These are phyloP conservation scores for Zostera marina DNA, from an alignment of 116 monocot species.

Conservation along the genomic window DNA sequence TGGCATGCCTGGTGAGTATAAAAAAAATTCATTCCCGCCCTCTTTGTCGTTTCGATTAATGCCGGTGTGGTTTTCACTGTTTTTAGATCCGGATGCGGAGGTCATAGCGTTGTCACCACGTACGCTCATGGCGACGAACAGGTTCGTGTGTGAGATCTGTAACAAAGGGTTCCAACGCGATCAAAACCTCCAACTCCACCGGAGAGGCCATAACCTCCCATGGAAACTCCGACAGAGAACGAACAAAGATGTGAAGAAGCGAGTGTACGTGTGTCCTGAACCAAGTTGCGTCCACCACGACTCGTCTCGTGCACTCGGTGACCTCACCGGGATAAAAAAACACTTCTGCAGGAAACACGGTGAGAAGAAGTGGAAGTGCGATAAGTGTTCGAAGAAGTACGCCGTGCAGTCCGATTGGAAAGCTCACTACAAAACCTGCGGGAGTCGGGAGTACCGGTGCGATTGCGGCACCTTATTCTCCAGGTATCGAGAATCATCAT, in stretches of 20 bases:
- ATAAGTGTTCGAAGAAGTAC: slow-evolving; percentile 91
- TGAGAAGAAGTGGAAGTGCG: slow-evolving; percentile 97
- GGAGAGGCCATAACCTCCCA: slow-evolving; percentile 71
- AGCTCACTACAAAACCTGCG: slow-evolving; percentile 77
- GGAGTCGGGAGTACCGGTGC: slow-evolving; percentile 81
- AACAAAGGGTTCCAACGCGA: slow-evolving; percentile 84
- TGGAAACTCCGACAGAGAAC: slow-evolving; percentile 79
- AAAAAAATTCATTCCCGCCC: neutral
- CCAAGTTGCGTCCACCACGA: slow-evolving; percentile 73
- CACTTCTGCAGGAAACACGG: slow-evolving; percentile 88
- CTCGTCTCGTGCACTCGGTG: slow-evolving; percentile 66
- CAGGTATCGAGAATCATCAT: slow-evolving; percentile 14
- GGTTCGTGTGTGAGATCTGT: slow-evolving; percentile 91
- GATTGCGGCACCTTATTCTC: slow-evolving; percentile 93
- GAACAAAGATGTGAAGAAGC: slow-evolving; percentile 52
- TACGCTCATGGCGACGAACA: slow-evolving; percentile 69
- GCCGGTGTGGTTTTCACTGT: neutral
- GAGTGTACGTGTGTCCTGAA: slow-evolving; percentile 71
- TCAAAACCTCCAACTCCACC: slow-evolving; percentile 78
- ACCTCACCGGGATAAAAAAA: slow-evolving; percentile 83
- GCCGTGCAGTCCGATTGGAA: slow-evolving; percentile 95
- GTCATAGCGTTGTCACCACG: slow-evolving; percentile 69
- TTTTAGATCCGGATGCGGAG: slow-evolving; percentile 67
- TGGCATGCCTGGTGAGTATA: slow-evolving; percentile 61
- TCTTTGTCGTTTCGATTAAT: neutral